Percentiles rank a stretch among this genome's conserved stretches.
Conservation (phyloP, 2,329 filamentous ascomycete species). For the Penicillium sp. region DNA sequence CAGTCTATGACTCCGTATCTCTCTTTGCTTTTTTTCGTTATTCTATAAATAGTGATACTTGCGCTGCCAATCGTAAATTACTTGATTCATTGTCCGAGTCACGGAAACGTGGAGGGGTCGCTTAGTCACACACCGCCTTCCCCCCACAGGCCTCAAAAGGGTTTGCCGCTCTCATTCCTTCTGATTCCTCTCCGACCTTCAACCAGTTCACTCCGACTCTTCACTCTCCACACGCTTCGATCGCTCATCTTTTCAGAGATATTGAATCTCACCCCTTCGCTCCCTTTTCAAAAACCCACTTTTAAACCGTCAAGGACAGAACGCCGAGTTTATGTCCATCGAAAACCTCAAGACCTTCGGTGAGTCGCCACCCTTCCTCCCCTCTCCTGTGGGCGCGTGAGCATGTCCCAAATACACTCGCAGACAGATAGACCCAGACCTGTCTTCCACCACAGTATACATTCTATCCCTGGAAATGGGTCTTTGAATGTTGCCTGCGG, state of each 20-base stretch:
- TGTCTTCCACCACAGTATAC: background rate
- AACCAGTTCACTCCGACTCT: conserved; percentile 31
- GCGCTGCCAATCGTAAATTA: conserved; percentile 1
- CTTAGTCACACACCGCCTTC: conserved; percentile 46
- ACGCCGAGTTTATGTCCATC: conserved; percentile 96
- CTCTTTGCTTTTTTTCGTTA: background rate
- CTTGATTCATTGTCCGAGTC: background rate
- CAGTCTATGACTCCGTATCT: background rate
- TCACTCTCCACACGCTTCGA: conserved; percentile 28
- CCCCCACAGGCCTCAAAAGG: conserved; percentile 46
- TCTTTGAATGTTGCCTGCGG: background rate
- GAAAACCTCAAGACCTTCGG: conserved; percentile 97
- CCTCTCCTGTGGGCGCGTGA: conserved; percentile 16
- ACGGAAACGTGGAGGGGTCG: conserved; percentile 13
- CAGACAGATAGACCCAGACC: background rate
- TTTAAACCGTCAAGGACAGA: conserved; percentile 61
- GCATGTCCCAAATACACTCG: background rate
- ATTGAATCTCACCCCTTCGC: conserved; percentile 38
- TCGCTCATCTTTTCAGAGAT: conserved; percentile 40
- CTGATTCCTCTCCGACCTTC: conserved; percentile 35
- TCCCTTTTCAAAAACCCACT: conserved; percentile 40
- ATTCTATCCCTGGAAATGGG: background rate
- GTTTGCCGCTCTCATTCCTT: conserved; percentile 40
- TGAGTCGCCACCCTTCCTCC: conserved; percentile 57
- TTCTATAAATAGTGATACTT: background rate